Evolutionary conservation across 2,329 filamentous ascomycete genomes (phyloP).

Genomic region (Ascochyta pisi): DNA sequence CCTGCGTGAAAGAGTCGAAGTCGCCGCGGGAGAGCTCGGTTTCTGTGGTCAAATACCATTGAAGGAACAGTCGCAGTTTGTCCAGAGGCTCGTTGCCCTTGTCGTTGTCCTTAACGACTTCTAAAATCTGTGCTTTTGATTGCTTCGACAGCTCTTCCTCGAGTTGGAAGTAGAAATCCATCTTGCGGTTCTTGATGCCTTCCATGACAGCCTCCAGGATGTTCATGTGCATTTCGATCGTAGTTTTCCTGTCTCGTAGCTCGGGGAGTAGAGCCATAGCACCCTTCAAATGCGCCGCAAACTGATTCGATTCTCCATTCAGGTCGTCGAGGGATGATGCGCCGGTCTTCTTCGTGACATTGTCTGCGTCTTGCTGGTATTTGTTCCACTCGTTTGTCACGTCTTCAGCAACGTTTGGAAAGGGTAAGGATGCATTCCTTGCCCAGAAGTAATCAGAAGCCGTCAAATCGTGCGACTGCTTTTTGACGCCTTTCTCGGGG

Average conservation of each 20-base stretch:
- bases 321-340: slow-evolving; percentile 92
- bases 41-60: slow-evolving; percentile 90
- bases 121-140: slow-evolving; percentile 85
- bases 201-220: slow-evolving; percentile 80
- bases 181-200: slow-evolving; percentile 91
- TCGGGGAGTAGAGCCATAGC: slow-evolving; percentile 93
- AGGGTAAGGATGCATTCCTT: slow-evolving; percentile 87
- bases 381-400: slow-evolving; percentile 92
- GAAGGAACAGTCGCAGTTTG: slow-evolving; percentile 92
- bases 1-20: slow-evolving; percentile 85
- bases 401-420: slow-evolving; percentile 94
- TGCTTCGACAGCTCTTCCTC: slow-evolving; percentile 94
- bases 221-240: slow-evolving; percentile 95
- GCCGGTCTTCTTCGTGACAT: slow-evolving; percentile 94
- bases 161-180: slow-evolving; percentile 95
- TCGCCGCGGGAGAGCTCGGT: slow-evolving; percentile 83
- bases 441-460: slow-evolving; percentile 96
- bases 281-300: slow-evolving; percentile 92
- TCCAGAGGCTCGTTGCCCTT: slow-evolving; percentile 87
- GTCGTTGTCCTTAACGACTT: slow-evolving; percentile 78
- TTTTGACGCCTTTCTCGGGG: slow-evolving; percentile 75
- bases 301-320: slow-evolving; percentile 85
- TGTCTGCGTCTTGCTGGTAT: slow-evolving; percentile 94
- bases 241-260: slow-evolving; percentile 82
- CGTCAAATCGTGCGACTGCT: slow-evolving; percentile 88